Evolutionary conservation across 805 yeast species (phyloP).

Genomic region (Kodamaea hsintzibuensis): DNA sequence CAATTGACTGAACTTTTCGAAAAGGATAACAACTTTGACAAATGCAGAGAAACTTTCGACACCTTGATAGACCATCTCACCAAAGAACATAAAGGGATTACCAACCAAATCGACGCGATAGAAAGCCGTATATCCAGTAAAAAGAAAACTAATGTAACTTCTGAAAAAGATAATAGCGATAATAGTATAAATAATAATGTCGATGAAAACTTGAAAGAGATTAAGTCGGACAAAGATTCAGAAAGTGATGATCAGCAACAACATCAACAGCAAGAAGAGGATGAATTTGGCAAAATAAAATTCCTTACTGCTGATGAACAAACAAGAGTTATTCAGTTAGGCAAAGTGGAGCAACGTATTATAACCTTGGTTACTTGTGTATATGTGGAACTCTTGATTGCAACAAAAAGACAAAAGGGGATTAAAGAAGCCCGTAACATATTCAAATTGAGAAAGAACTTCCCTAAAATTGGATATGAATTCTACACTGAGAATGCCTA

Average conservation of each 20-base stretch:
- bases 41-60: slow-evolving; percentile 52
- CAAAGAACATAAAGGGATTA: slow-evolving; percentile 32
- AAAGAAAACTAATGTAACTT: slow-evolving; percentile 13
- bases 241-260: slow-evolving; percentile 7
- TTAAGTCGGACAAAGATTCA: slow-evolving; percentile 5
- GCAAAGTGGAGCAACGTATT: slow-evolving; percentile 23
- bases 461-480: slow-evolving; percentile 64
- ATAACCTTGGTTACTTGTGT: slow-evolving; percentile 56
- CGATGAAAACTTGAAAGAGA: slow-evolving; percentile 4
- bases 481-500: slow-evolving; percentile 80
- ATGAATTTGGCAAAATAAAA: slow-evolving; percentile 11
- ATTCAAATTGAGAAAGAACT: slow-evolving; percentile 67
- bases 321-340: slow-evolving; percentile 18
- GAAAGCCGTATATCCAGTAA: slow-evolving; percentile 13
- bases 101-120: slow-evolving; percentile 23
- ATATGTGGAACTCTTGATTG: slow-evolving; percentile 69
- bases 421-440: slow-evolving; percentile 70
- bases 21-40: slow-evolving; percentile 48
- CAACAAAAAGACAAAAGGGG: slow-evolving; percentile 67
- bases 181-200: slow-evolving; percentile 11
- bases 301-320: slow-evolving; percentile 15
- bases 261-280: background rate
- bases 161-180: slow-evolving; percentile 12
- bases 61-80: slow-evolving; percentile 49
- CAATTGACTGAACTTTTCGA: slow-evolving; percentile 73